Base-by-base conservation (phyloP, 768 basidiomycete species). In the Leccinum fibrillosum region DNA sequence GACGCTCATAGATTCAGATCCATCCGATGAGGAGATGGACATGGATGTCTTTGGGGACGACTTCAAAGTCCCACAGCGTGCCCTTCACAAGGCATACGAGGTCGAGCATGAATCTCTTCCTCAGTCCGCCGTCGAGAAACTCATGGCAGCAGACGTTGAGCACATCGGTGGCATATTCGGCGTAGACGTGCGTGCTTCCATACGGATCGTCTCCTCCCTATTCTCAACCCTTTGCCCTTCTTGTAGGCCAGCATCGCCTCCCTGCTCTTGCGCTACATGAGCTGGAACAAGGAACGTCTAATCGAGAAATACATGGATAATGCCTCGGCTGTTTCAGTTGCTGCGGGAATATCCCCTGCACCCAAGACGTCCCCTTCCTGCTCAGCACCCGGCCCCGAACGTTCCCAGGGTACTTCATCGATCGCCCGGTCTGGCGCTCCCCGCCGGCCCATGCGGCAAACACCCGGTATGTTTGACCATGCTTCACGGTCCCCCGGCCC, bases 301-400 rank as follows among this genome's bases (percentile, higher is more conserved):
- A 92, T 94, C 64, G 96, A 98, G 76, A 90, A 92, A 72, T 98
- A 92, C 75, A 97, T 97, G 94, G 96, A 98, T 66, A 90, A 93
- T 59, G 84, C 92, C 1, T 78, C 85, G 19, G 75, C 77, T 8
- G 82, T 94, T 15, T 83, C 88, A 28, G 79, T 84, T 26, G 82
- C 84, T 7, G 93, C 95, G 1, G 97, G 96, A 4, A 80, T 90
- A 63, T 81, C 66, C 62, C 78, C 73, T 32, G 62, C 69, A 35
- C 66, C 67, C 30, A 74, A 58, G 39, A 52, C 37, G 5, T 50
- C 65, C 5, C 56, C 65, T 23, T 66, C 60, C 21, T 52, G 64
- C 15, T 72, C 72, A 5, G 62, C 58, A 4, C 53, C 71, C 9
- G 72, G 73, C 3, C 72, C 71, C n/a, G 69, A 73, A 25, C 72